Evolutionary conservation across 2,329 filamentous ascomycete genomes (phyloP).

Genomic region (Colletotrichum trifolii): DNA sequence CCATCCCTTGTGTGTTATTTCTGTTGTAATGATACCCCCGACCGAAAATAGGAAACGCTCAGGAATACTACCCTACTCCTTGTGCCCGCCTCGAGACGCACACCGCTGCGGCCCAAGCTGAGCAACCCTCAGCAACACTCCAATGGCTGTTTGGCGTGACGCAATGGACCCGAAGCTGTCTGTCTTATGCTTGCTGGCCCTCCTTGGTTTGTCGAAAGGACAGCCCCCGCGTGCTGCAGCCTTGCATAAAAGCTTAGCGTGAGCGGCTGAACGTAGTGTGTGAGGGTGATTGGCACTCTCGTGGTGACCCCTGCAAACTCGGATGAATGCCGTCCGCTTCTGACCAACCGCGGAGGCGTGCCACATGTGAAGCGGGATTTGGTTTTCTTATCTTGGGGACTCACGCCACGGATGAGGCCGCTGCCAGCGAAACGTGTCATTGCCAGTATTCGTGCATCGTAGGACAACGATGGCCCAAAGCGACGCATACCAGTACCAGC

Average conservation of each 20-base stretch:
- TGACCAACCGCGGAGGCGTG: background rate
- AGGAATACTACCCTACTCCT: too few species aligned
- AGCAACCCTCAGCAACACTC: too few species aligned
- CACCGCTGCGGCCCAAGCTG: too few species aligned
- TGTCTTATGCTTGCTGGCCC: too few species aligned
- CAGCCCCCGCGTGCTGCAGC: background rate
- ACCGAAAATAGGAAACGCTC: background rate
- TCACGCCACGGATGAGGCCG: too few species aligned
- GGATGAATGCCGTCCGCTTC: slow-evolving; percentile 19
- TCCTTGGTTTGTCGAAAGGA: too few species aligned
- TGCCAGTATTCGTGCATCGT: too few species aligned
- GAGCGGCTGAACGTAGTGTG: slow-evolving; percentile 19
- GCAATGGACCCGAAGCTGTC: too few species aligned
- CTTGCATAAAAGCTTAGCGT: slow-evolving; percentile 19
- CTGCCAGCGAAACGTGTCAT: too few species aligned
- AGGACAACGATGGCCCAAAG: slow-evolving; percentile 10
- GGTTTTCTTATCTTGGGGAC: too few species aligned
- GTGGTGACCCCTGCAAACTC: slow-evolving; percentile 12
- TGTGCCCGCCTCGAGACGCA: too few species aligned
- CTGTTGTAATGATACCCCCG: slow-evolving; percentile 35
- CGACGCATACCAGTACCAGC: slow-evolving; percentile 23
- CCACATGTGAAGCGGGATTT: too few species aligned
- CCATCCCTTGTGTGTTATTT: slow-evolving; percentile 17
- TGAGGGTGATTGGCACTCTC: background rate
- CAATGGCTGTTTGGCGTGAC: background rate